phyloP scores from a whole-genome alignment of 495 filamentous ascomycete genomes.

The Hamigera avellanea region DNA sequence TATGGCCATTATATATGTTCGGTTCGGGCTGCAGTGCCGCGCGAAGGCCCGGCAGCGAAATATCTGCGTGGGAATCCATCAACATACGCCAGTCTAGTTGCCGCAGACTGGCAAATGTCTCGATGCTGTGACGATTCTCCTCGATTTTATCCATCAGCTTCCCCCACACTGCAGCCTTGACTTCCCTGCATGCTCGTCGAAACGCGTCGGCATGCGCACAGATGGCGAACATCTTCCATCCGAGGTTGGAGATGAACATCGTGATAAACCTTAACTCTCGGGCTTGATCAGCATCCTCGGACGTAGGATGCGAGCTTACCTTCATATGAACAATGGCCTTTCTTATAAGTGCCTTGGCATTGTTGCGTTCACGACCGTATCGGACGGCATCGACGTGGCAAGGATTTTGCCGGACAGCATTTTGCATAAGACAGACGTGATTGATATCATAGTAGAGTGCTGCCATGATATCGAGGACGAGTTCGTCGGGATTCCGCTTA shows the following conservation, averaged over 20 bases:
- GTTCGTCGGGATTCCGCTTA: too few species aligned
- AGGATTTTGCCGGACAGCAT: not conserved
- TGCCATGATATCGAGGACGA: not conserved
- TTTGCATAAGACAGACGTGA: not conserved
- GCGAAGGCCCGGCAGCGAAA: conserved; percentile 2
- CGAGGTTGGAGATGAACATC: conserved; percentile 4
- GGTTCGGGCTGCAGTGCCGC: conserved; percentile 1
- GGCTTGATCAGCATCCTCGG: not conserved
- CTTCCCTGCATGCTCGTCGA: conserved; percentile 6
- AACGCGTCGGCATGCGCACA: conserved; percentile 21
- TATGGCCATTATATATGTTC: conserved; percentile 8
- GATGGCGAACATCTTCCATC: conserved; percentile 26
- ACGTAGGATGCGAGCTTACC: not conserved
- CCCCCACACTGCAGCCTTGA: conserved; percentile 9
- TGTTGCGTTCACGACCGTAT: not conserved
- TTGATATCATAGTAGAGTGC: conserved; percentile 1
- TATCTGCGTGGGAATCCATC: conserved; percentile 3
- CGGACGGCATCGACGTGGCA: not conserved
- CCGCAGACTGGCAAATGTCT: conserved; percentile 18
- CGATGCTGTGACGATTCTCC: conserved; percentile 14
- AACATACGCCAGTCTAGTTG: conserved; percentile 20
- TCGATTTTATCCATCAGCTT: conserved; percentile 8
- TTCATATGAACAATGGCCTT: not conserved
- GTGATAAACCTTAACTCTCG: not conserved
- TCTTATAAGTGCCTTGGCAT: not conserved